Base-by-base conservation (phyloP, 768 basidiomycete species). In the Tricholoma hemisulphureum region DNA sequence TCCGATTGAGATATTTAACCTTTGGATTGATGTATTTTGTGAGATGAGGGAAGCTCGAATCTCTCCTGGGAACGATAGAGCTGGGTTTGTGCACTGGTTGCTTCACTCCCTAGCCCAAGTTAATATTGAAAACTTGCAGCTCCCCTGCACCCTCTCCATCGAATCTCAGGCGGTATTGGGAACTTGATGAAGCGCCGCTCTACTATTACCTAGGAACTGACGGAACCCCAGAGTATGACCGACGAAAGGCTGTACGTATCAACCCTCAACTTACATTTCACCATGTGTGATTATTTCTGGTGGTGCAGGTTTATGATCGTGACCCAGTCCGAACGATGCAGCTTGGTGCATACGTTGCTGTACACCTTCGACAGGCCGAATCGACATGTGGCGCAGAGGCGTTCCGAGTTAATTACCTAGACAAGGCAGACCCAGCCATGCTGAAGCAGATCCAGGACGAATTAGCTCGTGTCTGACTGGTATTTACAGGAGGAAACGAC, bases 1-100 rank as follows among this genome's bases (percentile, higher is more conserved):
- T 23, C 79, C 84, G 13, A 81, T 78, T 3, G 93, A 95, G 63
- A 83, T 93, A 23, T 90, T 91, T 70, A 89, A 91, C 65, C 72
- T 94, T 26, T 96, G 93, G 93, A 74, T 89, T 35, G 93, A 95
- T 60, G 93, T 95, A 5, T 86, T 95, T 53, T 89, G 87, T 13
- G 93, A 95, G 68, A 79, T 95, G 51, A 89, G 86, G 65, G 94
- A 95, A 71, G 84, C 84, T 7, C 74, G 78, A 61, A 74, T 72
- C 14, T 58, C 59, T 8, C 66, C 63, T 21, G 66, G 68, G 26
- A 69, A 73, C 48, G 75, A 76, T 16, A 75, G 74, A 58, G 70
- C 69, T n/a, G 66, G 67, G 78, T 74, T 37, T 62, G 37, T 20
- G 34, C 21, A 23, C 26, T 9, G 7, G 28, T 18, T 10, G 18